These are phyloP conservation scores for Angophora floribunda DNA, from an alignment of 345 rosid species.

Conservation along the genomic window DNA sequence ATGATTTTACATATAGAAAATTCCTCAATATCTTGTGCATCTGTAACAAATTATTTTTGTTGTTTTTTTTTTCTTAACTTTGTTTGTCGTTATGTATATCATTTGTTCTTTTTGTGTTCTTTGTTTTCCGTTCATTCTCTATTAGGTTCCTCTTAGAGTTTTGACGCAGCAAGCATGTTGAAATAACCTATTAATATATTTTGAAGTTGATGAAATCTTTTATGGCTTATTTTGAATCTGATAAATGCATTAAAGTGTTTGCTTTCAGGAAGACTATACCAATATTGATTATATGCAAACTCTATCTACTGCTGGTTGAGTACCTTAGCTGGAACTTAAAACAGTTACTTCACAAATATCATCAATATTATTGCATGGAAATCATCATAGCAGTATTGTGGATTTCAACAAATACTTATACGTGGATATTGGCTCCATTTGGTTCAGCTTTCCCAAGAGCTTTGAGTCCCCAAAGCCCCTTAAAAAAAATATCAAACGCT, in stretches of 20 bases:
- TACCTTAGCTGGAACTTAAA: background rate
- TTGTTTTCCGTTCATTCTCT: background rate
- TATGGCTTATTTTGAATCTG: background rate
- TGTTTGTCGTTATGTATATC: background rate
- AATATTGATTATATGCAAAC: background rate
- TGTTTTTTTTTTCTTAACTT: background rate
- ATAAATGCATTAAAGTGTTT: background rate
- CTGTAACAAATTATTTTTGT: background rate
- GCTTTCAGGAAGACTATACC: background rate
- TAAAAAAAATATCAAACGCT: no score
- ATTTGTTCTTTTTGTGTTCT: background rate
- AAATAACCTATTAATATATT: no score
- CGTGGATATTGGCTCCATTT: no score
- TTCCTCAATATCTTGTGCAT: background rate
- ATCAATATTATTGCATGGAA: background rate
- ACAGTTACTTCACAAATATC: background rate
- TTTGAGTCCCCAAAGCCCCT: no score
- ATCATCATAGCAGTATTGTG: background rate
- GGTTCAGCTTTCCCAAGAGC: no score
- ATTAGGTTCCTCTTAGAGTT: background rate
- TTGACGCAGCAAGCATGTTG: background rate
- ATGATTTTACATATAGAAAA: background rate
- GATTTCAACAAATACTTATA: background rate
- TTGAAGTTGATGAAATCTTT: background rate
- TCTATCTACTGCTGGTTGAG: no score